Conservation (phyloP, 2,329 filamentous ascomycete genomes). For the Ilyonectria robusta region DNA sequence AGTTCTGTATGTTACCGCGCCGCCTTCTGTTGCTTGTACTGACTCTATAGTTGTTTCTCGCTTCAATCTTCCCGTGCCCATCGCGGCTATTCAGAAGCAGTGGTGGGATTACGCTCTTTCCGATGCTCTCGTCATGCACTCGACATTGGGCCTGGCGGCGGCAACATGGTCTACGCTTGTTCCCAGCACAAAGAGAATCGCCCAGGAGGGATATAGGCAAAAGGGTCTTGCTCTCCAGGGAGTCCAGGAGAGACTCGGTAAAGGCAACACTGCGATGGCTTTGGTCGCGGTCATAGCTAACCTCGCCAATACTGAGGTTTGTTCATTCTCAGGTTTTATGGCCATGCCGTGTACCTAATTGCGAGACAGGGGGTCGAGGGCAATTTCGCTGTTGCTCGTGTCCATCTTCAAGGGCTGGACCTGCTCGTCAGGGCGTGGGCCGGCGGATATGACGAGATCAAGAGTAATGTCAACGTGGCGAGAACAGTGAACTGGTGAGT, state of each 20-base stretch:
- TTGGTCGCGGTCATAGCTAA: constrained; percentile 32
- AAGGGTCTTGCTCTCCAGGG: constrained; percentile 27
- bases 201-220: constrained; percentile 26
- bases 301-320: constrained; percentile 35
- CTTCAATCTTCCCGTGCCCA: constrained; percentile 30
- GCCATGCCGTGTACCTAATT: not conserved
- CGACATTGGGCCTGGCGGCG: constrained; percentile 32
- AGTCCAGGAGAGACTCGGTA: constrained; percentile 20
- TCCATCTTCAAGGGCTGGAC: constrained; percentile 34
- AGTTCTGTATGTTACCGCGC: constrained; percentile 30
- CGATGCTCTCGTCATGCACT: constrained; percentile 35
- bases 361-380: constrained; percentile 24
- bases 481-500: constrained; percentile 31
- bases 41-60: constrained; percentile 28
- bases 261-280: constrained; percentile 18
- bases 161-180: constrained; percentile 28
- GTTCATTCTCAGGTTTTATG: not conserved
- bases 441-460: constrained; percentile 26
- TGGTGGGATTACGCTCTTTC: constrained; percentile 37
- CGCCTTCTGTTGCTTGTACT: not conserved
- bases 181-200: constrained; percentile 9
- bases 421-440: constrained; percentile 21
- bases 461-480: constrained; percentile 30
- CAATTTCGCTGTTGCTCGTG: constrained; percentile 23
- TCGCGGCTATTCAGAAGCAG: constrained; percentile 31